These are phyloP conservation scores for Alternaria brassicae DNA, from an alignment of 2,329 filamentous ascomycete species.

Conservation along the genomic window DNA sequence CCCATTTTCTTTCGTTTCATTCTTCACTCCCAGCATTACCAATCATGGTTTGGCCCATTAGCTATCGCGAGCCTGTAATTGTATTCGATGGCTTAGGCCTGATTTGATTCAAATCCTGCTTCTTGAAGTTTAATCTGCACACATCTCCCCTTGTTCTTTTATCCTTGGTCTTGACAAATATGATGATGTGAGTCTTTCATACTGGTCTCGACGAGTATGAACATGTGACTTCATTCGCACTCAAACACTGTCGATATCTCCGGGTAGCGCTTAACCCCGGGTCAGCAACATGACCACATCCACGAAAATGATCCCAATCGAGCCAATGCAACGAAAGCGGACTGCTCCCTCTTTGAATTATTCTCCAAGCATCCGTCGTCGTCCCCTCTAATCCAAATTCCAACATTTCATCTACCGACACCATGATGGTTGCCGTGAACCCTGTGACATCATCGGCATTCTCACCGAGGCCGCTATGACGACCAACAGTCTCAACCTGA, in stretches of 20 bases:
- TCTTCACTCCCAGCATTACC: background rate
- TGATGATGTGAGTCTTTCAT: too few species aligned
- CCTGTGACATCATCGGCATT: slow-evolving; percentile 8
- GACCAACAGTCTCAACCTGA: background rate
- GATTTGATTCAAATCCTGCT: background rate
- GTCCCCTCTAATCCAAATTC: background rate
- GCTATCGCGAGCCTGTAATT: background rate
- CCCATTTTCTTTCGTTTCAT: background rate
- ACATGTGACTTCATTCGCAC: background rate
- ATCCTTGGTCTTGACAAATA: background rate
- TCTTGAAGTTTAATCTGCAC: background rate
- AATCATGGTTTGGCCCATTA: background rate
- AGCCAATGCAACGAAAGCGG: background rate
- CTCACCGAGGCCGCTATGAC: slow-evolving; percentile 3
- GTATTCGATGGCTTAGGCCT: background rate
- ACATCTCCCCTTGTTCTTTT: background rate
- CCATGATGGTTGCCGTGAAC: background rate
- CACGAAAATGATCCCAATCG: background rate
- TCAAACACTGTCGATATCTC: background rate
- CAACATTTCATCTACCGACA: background rate
- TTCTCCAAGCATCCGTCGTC: background rate
- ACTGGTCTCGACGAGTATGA: too few species aligned
- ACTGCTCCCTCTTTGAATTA: background rate
- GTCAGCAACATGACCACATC: background rate
- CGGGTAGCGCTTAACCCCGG: background rate